Evolutionary conservation across 495 filamentous ascomycete species (phyloP).

Genomic region (Cryomyces minteri): DNA sequence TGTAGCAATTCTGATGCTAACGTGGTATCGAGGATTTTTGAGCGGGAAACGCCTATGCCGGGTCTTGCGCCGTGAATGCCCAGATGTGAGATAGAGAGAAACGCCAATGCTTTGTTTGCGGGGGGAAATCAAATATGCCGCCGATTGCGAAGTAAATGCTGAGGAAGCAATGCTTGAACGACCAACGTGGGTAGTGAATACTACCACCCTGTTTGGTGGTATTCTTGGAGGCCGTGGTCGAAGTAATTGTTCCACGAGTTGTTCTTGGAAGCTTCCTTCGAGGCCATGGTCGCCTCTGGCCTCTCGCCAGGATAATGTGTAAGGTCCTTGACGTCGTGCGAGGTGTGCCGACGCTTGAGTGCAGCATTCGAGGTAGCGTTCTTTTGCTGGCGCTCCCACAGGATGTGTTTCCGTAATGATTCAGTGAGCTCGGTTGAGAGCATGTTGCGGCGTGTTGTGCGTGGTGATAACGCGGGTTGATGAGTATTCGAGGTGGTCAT

Average conservation of each 20-base stretch:
- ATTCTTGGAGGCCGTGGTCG: constrained; percentile 46
- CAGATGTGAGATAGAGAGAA: too few species aligned
- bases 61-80: too few species aligned
- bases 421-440: constrained; percentile 80
- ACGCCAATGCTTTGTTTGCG: too few species aligned
- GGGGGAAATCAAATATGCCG: too few species aligned
- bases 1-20: too few species aligned
- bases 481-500: constrained; percentile 49
- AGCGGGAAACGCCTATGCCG: too few species aligned
- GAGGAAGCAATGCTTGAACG: too few species aligned
- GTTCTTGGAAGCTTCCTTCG: constrained; percentile 31
- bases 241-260: constrained; percentile 48
- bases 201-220: constrained; percentile 55
- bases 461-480: constrained; percentile 59
- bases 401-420: constrained; percentile 56
- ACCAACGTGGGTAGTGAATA: neutral
- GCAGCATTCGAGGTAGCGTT: constrained; percentile 74
- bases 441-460: constrained; percentile 94
- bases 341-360: constrained; percentile 78
- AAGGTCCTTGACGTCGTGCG: constrained; percentile 71
- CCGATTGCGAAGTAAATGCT: too few species aligned
- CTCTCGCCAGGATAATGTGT: constrained; percentile 45
- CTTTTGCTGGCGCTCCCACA: constrained; percentile 82
- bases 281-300: neutral
- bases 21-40: too few species aligned